Base-by-base conservation (phyloP, 495 filamentous ascomycete genomes). In the Penicillium angulare region DNA sequence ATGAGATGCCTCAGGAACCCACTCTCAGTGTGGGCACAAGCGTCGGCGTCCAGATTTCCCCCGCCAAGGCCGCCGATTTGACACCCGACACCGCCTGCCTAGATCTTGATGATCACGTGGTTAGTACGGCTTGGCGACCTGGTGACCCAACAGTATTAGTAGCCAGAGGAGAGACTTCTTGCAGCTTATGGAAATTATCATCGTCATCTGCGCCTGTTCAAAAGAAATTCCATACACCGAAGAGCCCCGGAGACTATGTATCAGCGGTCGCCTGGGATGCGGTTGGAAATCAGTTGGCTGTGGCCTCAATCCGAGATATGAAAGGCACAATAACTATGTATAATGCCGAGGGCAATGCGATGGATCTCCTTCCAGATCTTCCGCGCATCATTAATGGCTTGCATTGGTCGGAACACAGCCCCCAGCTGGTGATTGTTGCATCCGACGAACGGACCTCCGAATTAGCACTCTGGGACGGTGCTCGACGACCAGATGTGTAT, bases 61-160 rank as follows among this genome's bases (percentile, higher is more conserved):
- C 74, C 65, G 68, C 74, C 73, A 76, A 76, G 65, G 65, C 70
- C 29, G 78, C 85, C 56, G 87, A 90, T 62, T 78, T 92, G 52
- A 77, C 78, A 43, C 75, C 79, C 47, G 74, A 84, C 64, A 89
- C 87, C 50, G 79, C 76, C 52, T 79, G 88, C 52, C 71, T 91
- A 44, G 60, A 77, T 53, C 72, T 86, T 50, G 80, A 83, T 46
- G 79, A 81, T 61, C 76, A 85, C 60, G 73, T 92, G 75, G 79
- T 88, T 55, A 79, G 81, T 44, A 81, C 83, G 69, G 74, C 84
- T 66, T 95, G 88, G 87, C 88, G 87, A 60, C 89, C 89, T 43
- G 71, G 68, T 50, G 84, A 92, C 75, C 79, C 89, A 52, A 84
- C 80, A 29, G 71, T 88, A 64, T 77, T 95, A 66, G 86, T 85